Evolutionary conservation across 306 rosid genomes (phyloP).

Genomic region (Lathyrus oleraceus): DNA sequence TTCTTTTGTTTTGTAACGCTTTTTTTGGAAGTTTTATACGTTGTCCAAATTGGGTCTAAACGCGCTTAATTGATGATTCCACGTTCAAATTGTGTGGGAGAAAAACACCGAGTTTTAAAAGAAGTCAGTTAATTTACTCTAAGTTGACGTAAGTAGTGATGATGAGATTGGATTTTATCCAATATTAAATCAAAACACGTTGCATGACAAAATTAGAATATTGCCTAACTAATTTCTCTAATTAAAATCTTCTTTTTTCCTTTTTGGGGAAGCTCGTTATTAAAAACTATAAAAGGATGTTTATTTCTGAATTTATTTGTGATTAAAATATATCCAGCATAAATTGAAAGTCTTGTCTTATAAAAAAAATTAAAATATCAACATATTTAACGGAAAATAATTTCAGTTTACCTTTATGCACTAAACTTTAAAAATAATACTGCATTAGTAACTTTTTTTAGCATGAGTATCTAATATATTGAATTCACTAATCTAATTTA

Average conservation of each 20-base stretch:
- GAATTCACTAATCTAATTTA: too few species aligned
- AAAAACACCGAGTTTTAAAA: not conserved
- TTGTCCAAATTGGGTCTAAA: not conserved
- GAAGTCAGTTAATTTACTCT: not conserved
- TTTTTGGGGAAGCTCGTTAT: not conserved
- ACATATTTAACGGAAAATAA: too few species aligned
- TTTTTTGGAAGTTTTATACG: not conserved
- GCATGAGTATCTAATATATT: too few species aligned
- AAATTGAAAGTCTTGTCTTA: too few species aligned
- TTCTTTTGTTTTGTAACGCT: slow-evolving; percentile 1
- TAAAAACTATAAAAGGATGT: too few species aligned
- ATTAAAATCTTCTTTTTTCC: not conserved
- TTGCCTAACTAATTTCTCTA: not conserved
- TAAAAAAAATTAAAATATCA: too few species aligned
- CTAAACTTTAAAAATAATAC: too few species aligned
- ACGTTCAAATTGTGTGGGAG: slow-evolving; percentile 4
- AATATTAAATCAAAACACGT: not conserved
- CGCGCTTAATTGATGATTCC: not conserved
- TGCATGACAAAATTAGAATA: not conserved
- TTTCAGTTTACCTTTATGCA: too few species aligned
- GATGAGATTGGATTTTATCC: not conserved
- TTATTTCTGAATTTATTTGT: not conserved
- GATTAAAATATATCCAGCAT: not conserved
- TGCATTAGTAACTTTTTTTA: too few species aligned
- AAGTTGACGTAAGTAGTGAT: too few species aligned